Conservation (phyloP, 768 basidiomycete genomes). For the Panaeolus papilionaceus region DNA sequence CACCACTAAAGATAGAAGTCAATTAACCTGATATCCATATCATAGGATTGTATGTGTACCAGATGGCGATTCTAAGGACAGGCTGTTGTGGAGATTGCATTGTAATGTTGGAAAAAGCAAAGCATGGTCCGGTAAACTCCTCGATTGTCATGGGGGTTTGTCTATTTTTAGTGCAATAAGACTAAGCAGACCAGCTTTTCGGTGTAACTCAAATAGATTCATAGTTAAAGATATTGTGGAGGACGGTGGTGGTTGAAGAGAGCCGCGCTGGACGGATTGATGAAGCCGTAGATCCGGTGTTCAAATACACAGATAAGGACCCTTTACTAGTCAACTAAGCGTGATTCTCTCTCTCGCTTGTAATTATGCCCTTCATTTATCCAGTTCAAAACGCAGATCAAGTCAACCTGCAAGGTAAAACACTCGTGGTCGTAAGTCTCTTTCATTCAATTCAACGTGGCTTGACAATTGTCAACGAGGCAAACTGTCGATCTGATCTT, state of each 20-base stretch:
- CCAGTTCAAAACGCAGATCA: slow-evolving; percentile 26
- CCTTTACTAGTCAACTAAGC: not conserved
- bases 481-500: slow-evolving; percentile 20
- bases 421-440: slow-evolving; percentile 50
- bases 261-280: not conserved
- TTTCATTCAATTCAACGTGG: slow-evolving; percentile 11
- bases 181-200: not conserved
- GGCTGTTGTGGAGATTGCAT: not conserved
- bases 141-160: not conserved
- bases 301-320: not conserved
- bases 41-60: slow-evolving; percentile 17
- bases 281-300: not conserved
- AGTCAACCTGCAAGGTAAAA: slow-evolving; percentile 43
- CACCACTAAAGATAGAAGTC: slow-evolving; percentile 31
- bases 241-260: not conserved
- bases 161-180: not conserved
- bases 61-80: slow-evolving; percentile 27
- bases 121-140: not conserved
- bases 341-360: not conserved
- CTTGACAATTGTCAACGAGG: not conserved
- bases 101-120: not conserved
- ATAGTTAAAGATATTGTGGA: not conserved
- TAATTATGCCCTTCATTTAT: slow-evolving; percentile 39
- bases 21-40: not conserved
- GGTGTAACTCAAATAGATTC: not conserved